Percentiles rank a stretch among this genome's conserved stretches.
These are phyloP conservation scores for Fusarium lateritium DNA, from an alignment of 2,329 filamentous ascomycete genomes.

Conservation along the genomic window DNA sequence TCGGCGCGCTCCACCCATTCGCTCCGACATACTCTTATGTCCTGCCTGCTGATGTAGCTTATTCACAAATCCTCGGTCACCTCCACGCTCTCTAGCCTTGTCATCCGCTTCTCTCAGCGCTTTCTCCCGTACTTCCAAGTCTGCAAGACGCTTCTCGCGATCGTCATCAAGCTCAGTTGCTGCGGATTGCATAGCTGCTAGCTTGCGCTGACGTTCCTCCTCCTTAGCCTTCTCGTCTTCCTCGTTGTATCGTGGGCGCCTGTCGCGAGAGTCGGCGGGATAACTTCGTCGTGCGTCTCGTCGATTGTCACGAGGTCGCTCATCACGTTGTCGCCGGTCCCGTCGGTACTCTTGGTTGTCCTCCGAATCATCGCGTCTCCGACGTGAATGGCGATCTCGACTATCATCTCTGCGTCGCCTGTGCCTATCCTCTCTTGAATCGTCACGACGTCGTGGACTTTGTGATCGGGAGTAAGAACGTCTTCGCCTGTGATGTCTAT, in stretches of 20 bases:
- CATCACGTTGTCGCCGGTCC: slow-evolving; percentile 43
- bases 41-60: slow-evolving; percentile 72
- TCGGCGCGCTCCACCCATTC: slow-evolving; percentile 64
- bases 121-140: slow-evolving; percentile 76
- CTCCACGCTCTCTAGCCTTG: slow-evolving; percentile 71
- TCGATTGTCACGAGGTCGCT: slow-evolving; percentile 50
- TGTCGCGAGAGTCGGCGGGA: slow-evolving; percentile 44
- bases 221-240: slow-evolving; percentile 55
- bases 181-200: slow-evolving; percentile 81
- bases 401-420: slow-evolving; percentile 47
- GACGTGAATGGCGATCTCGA: slow-evolving; percentile 42
- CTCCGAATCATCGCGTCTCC: slow-evolving; percentile 42
- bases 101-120: slow-evolving; percentile 77
- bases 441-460: slow-evolving; percentile 57
- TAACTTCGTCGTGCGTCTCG: slow-evolving; percentile 38
- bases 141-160: slow-evolving; percentile 76
- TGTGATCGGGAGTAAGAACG: slow-evolving; percentile 64
- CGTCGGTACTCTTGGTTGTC: slow-evolving; percentile 35
- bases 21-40: slow-evolving; percentile 65
- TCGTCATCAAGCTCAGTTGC: slow-evolving; percentile 79
- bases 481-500: slow-evolving; percentile 59
- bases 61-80: slow-evolving; percentile 75
- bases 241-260: slow-evolving; percentile 42
- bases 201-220: slow-evolving; percentile 74
- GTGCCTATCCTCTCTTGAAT: slow-evolving; percentile 50